Evolutionary conservation across 2,329 filamentous ascomycete genomes (phyloP).

Genomic region (Pyrenochaeta sp.): DNA sequence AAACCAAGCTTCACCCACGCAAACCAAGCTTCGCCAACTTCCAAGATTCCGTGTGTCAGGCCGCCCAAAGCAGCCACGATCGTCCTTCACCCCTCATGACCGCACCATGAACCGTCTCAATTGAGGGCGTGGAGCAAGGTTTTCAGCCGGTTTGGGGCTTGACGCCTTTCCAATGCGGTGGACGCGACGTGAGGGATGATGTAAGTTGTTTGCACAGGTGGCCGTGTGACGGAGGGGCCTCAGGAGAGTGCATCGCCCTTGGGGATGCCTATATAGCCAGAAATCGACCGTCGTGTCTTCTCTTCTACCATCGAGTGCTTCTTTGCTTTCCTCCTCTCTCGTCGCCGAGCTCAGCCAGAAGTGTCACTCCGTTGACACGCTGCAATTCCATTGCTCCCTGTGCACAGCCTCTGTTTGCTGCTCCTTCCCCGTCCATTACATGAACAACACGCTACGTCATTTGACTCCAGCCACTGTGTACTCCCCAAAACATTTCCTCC

Average conservation of each 20-base stretch:
- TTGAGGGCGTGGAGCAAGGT: conserved; percentile 18
- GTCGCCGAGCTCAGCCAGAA: not conserved
- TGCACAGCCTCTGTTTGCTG: not conserved
- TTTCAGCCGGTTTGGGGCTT: conserved; percentile 43
- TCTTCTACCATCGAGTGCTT: not conserved
- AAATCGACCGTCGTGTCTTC: not conserved
- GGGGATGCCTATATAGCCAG: not conserved
- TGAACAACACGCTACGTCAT: not conserved
- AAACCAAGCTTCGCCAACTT: conserved; percentile 35
- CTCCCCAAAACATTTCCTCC: conserved; percentile 5
- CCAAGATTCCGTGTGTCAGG: conserved; percentile 17
- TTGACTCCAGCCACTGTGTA: not conserved
- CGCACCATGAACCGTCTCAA: conserved; percentile 3
- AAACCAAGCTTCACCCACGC: conserved; percentile 23
- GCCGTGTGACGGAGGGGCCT: conserved; percentile 9
- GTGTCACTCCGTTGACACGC: not conserved
- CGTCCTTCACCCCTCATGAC: conserved; percentile 12
- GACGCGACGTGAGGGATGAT: conserved; percentile 26
- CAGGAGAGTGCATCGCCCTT: conserved; percentile 8
- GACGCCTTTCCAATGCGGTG: conserved; percentile 13
- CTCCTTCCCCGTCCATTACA: not conserved
- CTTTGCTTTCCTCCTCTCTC: not conserved
- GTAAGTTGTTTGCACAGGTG: conserved; percentile 12
- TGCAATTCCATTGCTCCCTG: not conserved
- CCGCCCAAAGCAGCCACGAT: conserved; percentile 17